Evolutionary conservation across 176 grass and related monocot species (phyloP).

Genomic region (Phyllostachys edulis): DNA sequence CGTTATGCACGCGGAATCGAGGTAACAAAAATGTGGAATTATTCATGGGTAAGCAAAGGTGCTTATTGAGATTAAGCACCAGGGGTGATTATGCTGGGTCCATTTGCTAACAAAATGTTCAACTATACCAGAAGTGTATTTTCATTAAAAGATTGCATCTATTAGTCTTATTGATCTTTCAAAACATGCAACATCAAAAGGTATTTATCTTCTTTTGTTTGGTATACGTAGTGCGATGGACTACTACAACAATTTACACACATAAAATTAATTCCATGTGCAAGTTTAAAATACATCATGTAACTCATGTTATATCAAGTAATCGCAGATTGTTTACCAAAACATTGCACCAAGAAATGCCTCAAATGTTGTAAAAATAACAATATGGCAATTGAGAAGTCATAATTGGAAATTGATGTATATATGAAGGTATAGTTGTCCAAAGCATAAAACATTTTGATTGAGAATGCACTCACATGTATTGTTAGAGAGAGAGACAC

Average conservation of each 20-base stretch:
- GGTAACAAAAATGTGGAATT: no score
- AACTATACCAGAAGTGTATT: neutral
- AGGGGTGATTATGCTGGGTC: no score
- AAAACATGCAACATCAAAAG: neutral
- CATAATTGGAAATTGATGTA: no score
- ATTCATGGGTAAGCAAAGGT: no score
- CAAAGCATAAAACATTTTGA: no score
- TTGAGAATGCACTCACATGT: no score
- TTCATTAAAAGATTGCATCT: neutral
- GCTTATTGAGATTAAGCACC: no score
- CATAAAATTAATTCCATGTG: neutral
- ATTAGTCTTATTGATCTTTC: neutral
- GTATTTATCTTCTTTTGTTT: neutral
- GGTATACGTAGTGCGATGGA: neutral
- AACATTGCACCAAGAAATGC: neutral
- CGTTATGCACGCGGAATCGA: no score
- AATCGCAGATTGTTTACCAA: neutral
- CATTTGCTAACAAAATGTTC: neutral
- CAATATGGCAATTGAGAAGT: neutral
- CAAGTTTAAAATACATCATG: neutral
- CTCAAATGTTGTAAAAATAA: neutral
- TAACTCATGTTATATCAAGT: neutral
- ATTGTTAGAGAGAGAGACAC: no score
- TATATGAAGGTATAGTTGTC: no score
- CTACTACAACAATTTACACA: neutral